Evolutionary conservation across 805 yeast species (phyloP).

Genomic region (Pichia cephalocereana): DNA sequence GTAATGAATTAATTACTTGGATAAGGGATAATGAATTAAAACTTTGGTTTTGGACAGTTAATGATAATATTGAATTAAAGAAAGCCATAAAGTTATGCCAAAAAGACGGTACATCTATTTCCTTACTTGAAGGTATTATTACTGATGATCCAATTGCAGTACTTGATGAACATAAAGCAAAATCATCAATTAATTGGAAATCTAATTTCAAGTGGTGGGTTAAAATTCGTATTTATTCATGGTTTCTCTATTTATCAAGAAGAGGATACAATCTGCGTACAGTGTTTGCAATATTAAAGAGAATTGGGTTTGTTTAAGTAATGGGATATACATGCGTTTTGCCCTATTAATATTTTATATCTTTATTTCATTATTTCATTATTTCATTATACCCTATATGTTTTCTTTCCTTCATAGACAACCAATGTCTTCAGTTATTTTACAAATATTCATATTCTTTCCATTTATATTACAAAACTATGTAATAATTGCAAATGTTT

Average conservation of each 20-base stretch:
- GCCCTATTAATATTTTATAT: too few species aligned
- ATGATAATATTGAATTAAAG: conserved; percentile 17
- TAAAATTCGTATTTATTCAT: conserved; percentile 10
- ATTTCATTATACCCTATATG: too few species aligned
- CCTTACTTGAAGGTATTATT: conserved; percentile 14
- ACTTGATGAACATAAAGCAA: not conserved
- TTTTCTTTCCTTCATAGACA: too few species aligned
- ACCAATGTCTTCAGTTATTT: too few species aligned
- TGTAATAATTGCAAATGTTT: too few species aligned
- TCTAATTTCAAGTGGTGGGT: conserved; percentile 11
- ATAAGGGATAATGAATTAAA: conserved; percentile 14
- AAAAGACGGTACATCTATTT: conserved; percentile 6
- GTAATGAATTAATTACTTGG: conserved; percentile 11
- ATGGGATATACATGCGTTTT: too few species aligned
- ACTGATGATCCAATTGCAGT: conserved; percentile 16
- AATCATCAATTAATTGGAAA: not conserved
- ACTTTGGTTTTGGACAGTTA: conserved; percentile 31
- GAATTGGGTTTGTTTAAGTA: conserved; percentile 17
- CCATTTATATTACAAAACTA: too few species aligned
- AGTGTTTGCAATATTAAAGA: conserved; percentile 10
- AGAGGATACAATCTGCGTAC: conserved; percentile 15
- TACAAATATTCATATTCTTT: too few species aligned
- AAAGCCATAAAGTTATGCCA: conserved; percentile 4
- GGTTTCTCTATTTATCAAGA: conserved; percentile 14
- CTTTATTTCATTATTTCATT: too few species aligned